phyloP scores from a whole-genome alignment of 2,329 filamentous ascomycete genomes.

The Xylaria sp. region DNA sequence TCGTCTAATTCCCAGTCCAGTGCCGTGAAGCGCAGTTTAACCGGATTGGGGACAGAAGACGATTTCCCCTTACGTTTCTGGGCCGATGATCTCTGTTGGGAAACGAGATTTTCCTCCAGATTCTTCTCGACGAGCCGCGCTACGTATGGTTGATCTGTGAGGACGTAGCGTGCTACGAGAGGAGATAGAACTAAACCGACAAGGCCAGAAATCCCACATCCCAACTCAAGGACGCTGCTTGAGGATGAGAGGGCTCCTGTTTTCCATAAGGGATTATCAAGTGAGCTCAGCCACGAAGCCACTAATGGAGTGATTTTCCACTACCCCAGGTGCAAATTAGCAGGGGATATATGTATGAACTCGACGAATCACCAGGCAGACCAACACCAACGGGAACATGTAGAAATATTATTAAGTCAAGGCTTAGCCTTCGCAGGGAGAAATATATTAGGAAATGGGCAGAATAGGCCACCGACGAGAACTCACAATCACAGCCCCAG shows the following conservation, averaged over 20 bases:
- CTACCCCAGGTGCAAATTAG: slow-evolving; percentile 18
- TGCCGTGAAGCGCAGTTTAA: slow-evolving; percentile 64
- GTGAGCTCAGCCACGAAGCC: slow-evolving; percentile 78
- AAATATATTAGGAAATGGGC: neutral
- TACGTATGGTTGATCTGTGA: slow-evolving; percentile 91
- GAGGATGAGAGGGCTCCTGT: slow-evolving; percentile 61
- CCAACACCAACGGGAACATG: neutral
- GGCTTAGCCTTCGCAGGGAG: neutral
- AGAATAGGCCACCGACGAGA: neutral
- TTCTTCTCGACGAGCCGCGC: slow-evolving; percentile 81
- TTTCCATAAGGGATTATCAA: slow-evolving; percentile 71
- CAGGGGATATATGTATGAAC: neutral
- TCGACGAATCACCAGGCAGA: neutral
- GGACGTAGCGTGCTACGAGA: slow-evolving; percentile 71
- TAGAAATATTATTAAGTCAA: neutral
- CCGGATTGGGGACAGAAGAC: slow-evolving; percentile 15
- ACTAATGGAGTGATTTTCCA: slow-evolving; percentile 92
- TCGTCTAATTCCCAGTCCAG: slow-evolving; percentile 86
- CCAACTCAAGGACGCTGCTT: slow-evolving; percentile 80
- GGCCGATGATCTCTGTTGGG: slow-evolving; percentile 23
- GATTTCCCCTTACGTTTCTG: slow-evolving; percentile 42
- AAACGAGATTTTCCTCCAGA: slow-evolving; percentile 67
- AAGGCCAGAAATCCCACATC: slow-evolving; percentile 86
- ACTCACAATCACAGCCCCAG: slow-evolving; percentile 74
- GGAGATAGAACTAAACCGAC: slow-evolving; percentile 75